Evolutionary conservation across 1,139 yeast species (phyloP).

Genomic region (Neolecta irregularis): DNA sequence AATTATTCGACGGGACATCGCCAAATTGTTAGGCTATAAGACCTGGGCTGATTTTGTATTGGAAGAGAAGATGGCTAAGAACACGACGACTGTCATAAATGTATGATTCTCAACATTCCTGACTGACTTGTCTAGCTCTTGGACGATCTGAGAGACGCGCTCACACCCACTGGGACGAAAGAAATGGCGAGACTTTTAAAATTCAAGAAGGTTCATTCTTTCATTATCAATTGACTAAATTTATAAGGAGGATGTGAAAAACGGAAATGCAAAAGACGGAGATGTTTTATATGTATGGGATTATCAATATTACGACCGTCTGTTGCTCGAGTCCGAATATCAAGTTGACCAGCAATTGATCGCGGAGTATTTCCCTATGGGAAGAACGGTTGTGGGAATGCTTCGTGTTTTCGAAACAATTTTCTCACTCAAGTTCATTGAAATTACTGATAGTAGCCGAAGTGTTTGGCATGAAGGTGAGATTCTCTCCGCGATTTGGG

Average conservation of each 20-base stretch:
- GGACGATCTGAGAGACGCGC: slow-evolving; percentile 41
- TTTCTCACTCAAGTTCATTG: slow-evolving; percentile 50
- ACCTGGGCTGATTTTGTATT: slow-evolving; percentile 53
- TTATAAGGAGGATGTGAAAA: too few species aligned
- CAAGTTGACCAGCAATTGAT: slow-evolving; percentile 57
- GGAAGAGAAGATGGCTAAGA: slow-evolving; percentile 70
- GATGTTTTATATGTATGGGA: slow-evolving; percentile 57
- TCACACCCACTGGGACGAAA: slow-evolving; percentile 41
- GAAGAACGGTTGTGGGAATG: slow-evolving; percentile 52
- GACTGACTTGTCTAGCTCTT: slow-evolving; percentile 42
- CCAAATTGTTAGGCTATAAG: slow-evolving; percentile 47
- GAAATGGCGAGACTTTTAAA: slow-evolving; percentile 37
- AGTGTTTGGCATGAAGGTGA: slow-evolving; percentile 67
- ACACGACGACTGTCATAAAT: slow-evolving; percentile 46
- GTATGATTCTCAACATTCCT: too few species aligned
- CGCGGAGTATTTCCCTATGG: slow-evolving; percentile 64
- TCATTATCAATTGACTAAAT: too few species aligned
- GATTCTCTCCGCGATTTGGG: too few species aligned
- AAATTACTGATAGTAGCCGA: slow-evolving; percentile 32
- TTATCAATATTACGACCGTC: slow-evolving; percentile 45
- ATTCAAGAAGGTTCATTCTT: too few species aligned
- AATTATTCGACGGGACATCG: slow-evolving; percentile 43
- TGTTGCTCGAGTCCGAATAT: slow-evolving; percentile 49
- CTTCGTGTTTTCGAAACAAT: slow-evolving; percentile 51
- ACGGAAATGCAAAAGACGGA: slow-evolving; percentile 30